Percentiles rank a stretch among this genome's conserved stretches.
phyloP scores from a whole-genome alignment of 1,139 yeast genomes.

The Geotrichum macrosporum region DNA sequence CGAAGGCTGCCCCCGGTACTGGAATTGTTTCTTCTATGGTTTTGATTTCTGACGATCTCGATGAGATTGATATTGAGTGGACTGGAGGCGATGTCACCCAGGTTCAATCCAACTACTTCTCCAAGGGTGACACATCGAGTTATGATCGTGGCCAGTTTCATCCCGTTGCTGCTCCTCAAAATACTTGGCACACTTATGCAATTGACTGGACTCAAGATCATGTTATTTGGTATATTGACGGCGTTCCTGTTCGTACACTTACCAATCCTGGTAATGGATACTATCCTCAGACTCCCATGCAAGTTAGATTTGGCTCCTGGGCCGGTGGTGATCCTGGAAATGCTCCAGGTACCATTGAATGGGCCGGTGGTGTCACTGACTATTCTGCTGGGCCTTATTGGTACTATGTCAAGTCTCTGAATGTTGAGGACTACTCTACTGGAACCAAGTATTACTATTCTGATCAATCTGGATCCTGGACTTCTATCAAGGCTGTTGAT shows the following conservation, averaged over 20 bases:
- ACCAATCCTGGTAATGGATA: slow-evolving; percentile 45
- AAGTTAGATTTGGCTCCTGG: slow-evolving; percentile 65
- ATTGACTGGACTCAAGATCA: slow-evolving; percentile 72
- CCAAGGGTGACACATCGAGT: slow-evolving; percentile 72
- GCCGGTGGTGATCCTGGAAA: slow-evolving; percentile 75
- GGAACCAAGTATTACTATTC: slow-evolving; percentile 65
- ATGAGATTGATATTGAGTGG: slow-evolving; percentile 84
- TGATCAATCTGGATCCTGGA: slow-evolving; percentile 63
- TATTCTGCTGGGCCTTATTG: slow-evolving; percentile 63
- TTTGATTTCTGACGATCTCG: slow-evolving; percentile 78
- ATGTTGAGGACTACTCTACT: slow-evolving; percentile 74
- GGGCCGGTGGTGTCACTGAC: slow-evolving; percentile 83
- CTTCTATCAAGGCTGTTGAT: slow-evolving; percentile 58
- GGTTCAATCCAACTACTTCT: slow-evolving; percentile 77
- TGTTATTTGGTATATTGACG: slow-evolving; percentile 63
- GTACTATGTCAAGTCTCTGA: slow-evolving; percentile 58
- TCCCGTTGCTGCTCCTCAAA: slow-evolving; percentile 53
- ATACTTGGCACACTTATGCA: slow-evolving; percentile 67
- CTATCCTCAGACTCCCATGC: slow-evolving; percentile 79
- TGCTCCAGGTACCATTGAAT: slow-evolving; percentile 62
- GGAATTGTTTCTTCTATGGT: slow-evolving; percentile 80
- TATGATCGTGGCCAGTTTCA: slow-evolving; percentile 79
- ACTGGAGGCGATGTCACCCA: slow-evolving; percentile 69
- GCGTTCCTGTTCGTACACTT: slow-evolving; percentile 54
- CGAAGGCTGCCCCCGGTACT: slow-evolving; percentile 67